Evolutionary conservation across 805 yeast genomes (phyloP), one percentile per base, ranked within the genome.

Genomic region (Saturnispora mendoncae): DNA sequence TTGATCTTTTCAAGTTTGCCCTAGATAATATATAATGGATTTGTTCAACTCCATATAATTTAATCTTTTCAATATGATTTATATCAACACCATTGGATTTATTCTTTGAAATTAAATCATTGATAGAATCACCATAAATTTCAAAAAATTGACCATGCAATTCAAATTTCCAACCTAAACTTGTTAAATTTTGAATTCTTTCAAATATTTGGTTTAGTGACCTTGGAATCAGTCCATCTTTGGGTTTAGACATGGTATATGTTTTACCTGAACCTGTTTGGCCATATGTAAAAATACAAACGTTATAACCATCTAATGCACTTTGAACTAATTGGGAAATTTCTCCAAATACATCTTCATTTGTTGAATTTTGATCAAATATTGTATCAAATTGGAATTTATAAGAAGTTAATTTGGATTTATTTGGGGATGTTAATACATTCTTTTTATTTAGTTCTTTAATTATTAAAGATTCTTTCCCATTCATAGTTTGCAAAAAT

Each of bases 251-350:
- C 97, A 90, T 92, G 0, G 98, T 92, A 57, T 63, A 80, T 0
- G 97, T 90, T 57, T 90, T 90, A 3, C 98, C 98, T 0, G 97
- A 81, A 0, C 92, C 95, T 0, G 98, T 92, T 60, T 90, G 98
- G 1, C 98, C 98, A 58, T 92, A 90, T 0, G 97, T 95, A 65
- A 90, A 86, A 2, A 92, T 84, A 59, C 97, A 87, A 3, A 87
- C 95, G 51, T 86, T 86, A 54, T 69, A 78, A 0, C 98, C 98
- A 60, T 90, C 94, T 12, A 88, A 58, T 1, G 94, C 78, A 65
- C 73, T 85, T 57, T 86, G 95, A 2, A 90, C 78, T 18, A 90
- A 61, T 57, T 87, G 95, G 2, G 92, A 79, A 1, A 90, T 73
- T 53, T 90, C 98, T 24, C 76, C 80, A 60, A 87, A 92, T 0